Evolutionary conservation across 202 grass and related monocot genomes (phyloP).

Genomic region (Tripidium arundinaceum): DNA sequence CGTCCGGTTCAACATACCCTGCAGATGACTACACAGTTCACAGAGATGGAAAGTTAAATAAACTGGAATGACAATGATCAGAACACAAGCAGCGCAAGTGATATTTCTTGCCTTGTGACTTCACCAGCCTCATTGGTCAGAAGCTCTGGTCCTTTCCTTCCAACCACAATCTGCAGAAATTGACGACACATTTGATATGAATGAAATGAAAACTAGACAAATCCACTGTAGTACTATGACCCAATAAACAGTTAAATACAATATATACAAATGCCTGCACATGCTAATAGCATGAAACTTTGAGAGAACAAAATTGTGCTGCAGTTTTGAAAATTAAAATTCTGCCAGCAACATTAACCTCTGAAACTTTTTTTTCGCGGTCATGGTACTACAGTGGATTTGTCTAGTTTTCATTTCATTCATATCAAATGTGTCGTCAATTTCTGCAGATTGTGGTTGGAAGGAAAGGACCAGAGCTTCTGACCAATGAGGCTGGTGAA

Average conservation of each 20-base stretch:
- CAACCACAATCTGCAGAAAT: constrained; percentile 70
- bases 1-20: constrained; percentile 83
- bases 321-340: background rate
- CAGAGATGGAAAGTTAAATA: background rate
- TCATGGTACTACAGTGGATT: too few relatives aligned
- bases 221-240: background rate
- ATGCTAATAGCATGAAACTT: background rate
- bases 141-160: constrained; percentile 67
- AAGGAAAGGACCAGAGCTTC: constrained; percentile 63
- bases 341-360: background rate
- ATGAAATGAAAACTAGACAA: background rate
- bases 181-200: background rate
- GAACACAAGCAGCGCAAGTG: background rate
- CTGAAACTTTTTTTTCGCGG: background rate
- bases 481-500: constrained; percentile 83
- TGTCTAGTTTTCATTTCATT: too few relatives aligned
- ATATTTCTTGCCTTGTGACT: constrained; percentile 68
- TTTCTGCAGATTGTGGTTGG: constrained; percentile 77
- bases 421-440: too few relatives aligned
- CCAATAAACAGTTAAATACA: background rate
- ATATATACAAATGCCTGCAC: background rate
- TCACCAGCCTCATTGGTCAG: constrained; percentile 80
- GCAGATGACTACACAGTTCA: constrained; percentile 59
- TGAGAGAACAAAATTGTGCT: background rate
- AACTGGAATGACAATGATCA: constrained; percentile 7